Base-by-base conservation (phyloP, 176 grass and related monocot species). In the Triticum turgidum region DNA sequence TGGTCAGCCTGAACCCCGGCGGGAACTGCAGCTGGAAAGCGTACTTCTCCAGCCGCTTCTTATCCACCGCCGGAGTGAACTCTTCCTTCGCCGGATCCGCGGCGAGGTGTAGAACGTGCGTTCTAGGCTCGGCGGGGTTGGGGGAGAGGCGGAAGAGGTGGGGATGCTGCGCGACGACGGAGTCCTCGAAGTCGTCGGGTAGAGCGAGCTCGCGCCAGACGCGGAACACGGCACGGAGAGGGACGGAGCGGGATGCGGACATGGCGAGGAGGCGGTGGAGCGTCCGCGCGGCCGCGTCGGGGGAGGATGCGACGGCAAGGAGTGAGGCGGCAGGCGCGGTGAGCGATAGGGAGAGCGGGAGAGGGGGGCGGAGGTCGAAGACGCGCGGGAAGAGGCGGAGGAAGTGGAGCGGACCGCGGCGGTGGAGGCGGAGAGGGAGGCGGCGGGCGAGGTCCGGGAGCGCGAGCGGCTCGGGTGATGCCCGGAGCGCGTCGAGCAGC, bases 201-300 rank as follows among this genome's bases (percentile, higher is more conserved):
- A 98, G 90, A 11, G 91, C 94, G 35, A 98, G 94, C 80, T 94
- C 97, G 47, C 90, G 88, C 90, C 97, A 96, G 44, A 96, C 88
- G 63, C 88, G 89, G 78, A 96, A 92, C n/a, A 98, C 42, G 15
- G 90, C 90, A 24, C 94, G 92, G 35, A 98, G 88, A 0, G 93
- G 91, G 39, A 98, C 79, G 8, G 81, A 83, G 39, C 87, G 88
- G 39, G 90, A 88, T 47, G 17, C 25, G 9, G 93, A 94, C 86
- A 94, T 95, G 9, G 91, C 83, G 42, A 95, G 93, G 63, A 95
- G 78, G 63, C 88, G 79, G 29, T 87, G 80, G 34, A 98, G 68
- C 6, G 80, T 81, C 41, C 65, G 56, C 11, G 71, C 80, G 10
- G 93, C 83, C 7, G 69, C 44, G 51, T 81, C 63, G 0, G 88